A percentile compares a stretch with the other conserved stretches of the same genome.
Conservation (phyloP, 1,284 basidiomycete species). For the Athelia sp. region DNA sequence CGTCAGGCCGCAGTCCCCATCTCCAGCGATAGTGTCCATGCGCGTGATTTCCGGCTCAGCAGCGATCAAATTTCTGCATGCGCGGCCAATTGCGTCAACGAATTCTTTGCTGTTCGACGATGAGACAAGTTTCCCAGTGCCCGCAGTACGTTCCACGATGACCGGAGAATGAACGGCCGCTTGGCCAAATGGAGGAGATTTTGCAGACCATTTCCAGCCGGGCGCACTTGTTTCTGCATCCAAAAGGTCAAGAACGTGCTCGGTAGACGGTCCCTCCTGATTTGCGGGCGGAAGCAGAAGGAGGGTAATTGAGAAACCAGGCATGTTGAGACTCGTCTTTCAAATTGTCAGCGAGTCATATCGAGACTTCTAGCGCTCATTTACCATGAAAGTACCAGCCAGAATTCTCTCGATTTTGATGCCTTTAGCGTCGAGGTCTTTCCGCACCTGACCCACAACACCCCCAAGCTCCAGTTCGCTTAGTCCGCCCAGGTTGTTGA, state of each 20-base stretch:
- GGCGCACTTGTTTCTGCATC: constrained; percentile 74
- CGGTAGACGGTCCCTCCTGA: constrained; percentile 32
- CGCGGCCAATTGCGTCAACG: constrained; percentile 51
- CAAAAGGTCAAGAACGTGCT: constrained; percentile 68
- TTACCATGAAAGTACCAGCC: constrained; percentile 81
- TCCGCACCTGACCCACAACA: constrained; percentile 59
- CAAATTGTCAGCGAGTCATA: constrained; percentile 1
- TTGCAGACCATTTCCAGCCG: constrained; percentile 79
- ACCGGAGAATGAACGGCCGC: constrained; percentile 13
- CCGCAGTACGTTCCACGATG: constrained; percentile 13
- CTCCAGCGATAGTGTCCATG: constrained; percentile 80
- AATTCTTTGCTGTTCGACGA: constrained; percentile 47
- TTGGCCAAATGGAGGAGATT: constrained; percentile 23
- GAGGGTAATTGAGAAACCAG: constrained; percentile 88
- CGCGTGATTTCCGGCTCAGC: constrained; percentile 87
- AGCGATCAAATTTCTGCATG: constrained; percentile 65
- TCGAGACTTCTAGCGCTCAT: constrained; percentile 7
- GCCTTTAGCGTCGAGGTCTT: constrained; percentile 47
- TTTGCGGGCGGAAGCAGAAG: constrained; percentile 65
- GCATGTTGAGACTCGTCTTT: constrained; percentile 90
- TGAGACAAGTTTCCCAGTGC: constrained; percentile 22
- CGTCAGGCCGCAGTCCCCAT: constrained; percentile 80
- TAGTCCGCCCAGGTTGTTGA: constrained; percentile 83
- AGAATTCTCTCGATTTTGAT: constrained; percentile 63
- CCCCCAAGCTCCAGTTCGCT: constrained; percentile 83